Evolutionary conservation across 345 rosid genomes (phyloP), one percentile per base, ranked within the genome.

Genomic region (Corchorus olitorius): DNA sequence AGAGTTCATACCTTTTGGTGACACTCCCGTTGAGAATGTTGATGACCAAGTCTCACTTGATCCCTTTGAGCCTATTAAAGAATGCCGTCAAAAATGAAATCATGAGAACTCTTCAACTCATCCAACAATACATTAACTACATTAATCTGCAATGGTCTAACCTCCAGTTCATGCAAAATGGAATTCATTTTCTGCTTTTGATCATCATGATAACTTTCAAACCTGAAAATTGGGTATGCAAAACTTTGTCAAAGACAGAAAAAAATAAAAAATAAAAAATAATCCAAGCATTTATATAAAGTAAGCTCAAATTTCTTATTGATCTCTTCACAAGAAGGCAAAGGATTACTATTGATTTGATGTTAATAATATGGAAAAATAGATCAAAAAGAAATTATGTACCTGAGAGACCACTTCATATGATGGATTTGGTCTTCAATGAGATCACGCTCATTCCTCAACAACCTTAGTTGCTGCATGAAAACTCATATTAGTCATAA

Each of bases 391-490:
- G 27, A 27, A 27, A 27, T 27, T 65, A 75, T 91, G 85, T 84
- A 92, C 98, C 82, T 90, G 54, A 89, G 87, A 69, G 96, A 93
- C 98, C 97, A 92, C 58, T 83, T 92, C 64, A 93, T 70, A 80
- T 89, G 97, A 85, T 93, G 93, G 70, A 96, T 83, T 81, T 81
- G 79, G 76, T 93, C 99, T 88, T 96, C 99, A 77, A 96, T 87
- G n/a, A 81, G 80, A 84, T 96, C 99, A 45, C 98, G 93, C 43
- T 89, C 85, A 72, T 85, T 84, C 84, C 99, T 93, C 89, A 88
- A 77, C 84, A 85, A 65, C 60, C 90, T 83, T 72, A 92, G 97
- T 81, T 93, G 78, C 99, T 95, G 92, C 72, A 82, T 35, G 70
- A 54, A 41, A 48, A 53, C 45, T 20, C 8, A 59, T 15, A 5